A percentile compares a stretch with the other conserved stretches of the same genome.
Evolutionary conservation across 1,284 basidiomycete species (phyloP).

Genomic region (Ustanciosporium gigantosporum): DNA sequence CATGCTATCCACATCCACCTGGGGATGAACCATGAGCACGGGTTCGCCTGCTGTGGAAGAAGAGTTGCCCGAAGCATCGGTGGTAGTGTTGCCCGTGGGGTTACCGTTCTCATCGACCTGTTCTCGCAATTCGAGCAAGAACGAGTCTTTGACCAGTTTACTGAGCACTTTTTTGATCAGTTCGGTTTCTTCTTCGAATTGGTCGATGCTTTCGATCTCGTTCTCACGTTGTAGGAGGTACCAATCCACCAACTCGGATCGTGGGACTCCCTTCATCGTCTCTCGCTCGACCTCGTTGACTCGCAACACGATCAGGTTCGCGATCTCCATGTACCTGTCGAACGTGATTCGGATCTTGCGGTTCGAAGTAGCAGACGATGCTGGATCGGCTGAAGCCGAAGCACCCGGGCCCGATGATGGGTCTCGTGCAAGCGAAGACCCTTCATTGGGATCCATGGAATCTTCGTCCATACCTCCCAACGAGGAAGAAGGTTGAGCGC

Average conservation of each 20-base stretch:
- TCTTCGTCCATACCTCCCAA: constrained; percentile 35
- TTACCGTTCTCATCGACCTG: constrained; percentile 37
- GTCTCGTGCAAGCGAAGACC: constrained; percentile 64
- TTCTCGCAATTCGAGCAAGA: constrained; percentile 53
- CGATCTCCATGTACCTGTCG: constrained; percentile 89
- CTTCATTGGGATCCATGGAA: constrained; percentile 69
- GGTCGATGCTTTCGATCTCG: constrained; percentile 80
- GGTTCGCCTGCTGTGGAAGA: constrained; percentile 16
- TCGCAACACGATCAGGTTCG: constrained; percentile 83
- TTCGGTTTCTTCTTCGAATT: constrained; percentile 88
- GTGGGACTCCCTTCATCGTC: constrained; percentile 73
- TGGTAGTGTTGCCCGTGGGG: constrained; percentile 14
- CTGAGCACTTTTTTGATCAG: constrained; percentile 84
- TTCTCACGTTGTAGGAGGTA: constrained; percentile 83
- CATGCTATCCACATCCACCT: constrained; percentile 52
- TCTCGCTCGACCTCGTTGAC: constrained; percentile 77
- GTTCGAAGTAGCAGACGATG: constrained; percentile 14
- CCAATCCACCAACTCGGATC: constrained; percentile 87
- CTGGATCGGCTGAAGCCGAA: constrained; percentile 31
- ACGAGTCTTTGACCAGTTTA: constrained; percentile 79
- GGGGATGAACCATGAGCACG: constrained; percentile 51
- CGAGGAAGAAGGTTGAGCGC: constrained; percentile 25
- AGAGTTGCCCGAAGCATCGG: constrained; percentile 11
- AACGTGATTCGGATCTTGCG: constrained; percentile 85
- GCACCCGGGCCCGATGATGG: constrained; percentile 49